phyloP scores from a whole-genome alignment of 192 early-diverging fungal genomes.

The Dissophora ornata region DNA sequence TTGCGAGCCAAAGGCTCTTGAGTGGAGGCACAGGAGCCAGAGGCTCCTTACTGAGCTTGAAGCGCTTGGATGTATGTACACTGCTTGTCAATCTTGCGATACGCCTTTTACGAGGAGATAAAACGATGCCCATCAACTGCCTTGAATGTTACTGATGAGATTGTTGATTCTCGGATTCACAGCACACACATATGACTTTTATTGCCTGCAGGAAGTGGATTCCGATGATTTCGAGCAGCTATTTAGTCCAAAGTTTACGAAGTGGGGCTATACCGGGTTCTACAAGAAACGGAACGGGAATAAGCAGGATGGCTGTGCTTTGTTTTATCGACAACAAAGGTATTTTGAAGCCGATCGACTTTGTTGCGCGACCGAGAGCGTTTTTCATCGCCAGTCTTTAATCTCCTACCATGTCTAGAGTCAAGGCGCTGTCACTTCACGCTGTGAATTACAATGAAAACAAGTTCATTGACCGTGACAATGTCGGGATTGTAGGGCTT shows the following conservation, averaged over 20 bases:
- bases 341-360: not conserved
- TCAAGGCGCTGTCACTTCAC: not conserved
- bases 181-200: conserved; percentile 35
- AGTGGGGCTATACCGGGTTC: conserved; percentile 18
- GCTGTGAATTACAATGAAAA: conserved; percentile 16
- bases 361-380: too few species aligned
- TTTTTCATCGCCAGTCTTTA: too few species aligned
- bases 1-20: not conserved
- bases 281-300: conserved; percentile 27
- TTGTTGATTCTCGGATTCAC: not conserved
- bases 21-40: conserved; percentile 9
- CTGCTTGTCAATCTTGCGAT: not conserved
- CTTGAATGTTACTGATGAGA: not conserved
- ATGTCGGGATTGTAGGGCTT: conserved; percentile 44
- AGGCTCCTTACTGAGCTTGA: conserved; percentile 17
- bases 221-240: not conserved
- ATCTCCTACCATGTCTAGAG: too few species aligned
- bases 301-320: conserved; percentile 42
- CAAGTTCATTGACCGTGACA: conserved; percentile 8
- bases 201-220: conserved; percentile 47
- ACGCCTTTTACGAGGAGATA: too few species aligned
- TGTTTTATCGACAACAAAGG: conserved; percentile 31
- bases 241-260: conserved; percentile 4
- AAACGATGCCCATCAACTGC: too few species aligned
- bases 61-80: conserved; percentile 16